Evolutionary conservation across 2,329 filamentous ascomycete species (phyloP).

Genomic region (Cladosporium halotolerans): DNA sequence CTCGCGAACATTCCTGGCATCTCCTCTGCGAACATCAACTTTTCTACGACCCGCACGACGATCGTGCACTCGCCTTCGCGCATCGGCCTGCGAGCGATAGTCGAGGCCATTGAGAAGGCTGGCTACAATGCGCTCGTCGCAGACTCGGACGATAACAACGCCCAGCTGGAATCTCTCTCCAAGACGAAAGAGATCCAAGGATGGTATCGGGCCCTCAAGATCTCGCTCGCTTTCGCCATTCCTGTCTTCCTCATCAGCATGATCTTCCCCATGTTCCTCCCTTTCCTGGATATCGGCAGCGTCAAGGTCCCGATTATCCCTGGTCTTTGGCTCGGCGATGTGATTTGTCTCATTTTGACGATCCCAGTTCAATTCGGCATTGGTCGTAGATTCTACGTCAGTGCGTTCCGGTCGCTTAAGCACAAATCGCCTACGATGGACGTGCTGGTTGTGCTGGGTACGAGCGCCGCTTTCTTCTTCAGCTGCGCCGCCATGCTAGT

Average conservation of each 20-base stretch:
- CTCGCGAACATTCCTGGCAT: slow-evolving; percentile 65
- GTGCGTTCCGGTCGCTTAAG: slow-evolving; percentile 86
- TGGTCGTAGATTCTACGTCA: slow-evolving; percentile 86
- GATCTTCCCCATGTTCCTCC: slow-evolving; percentile 82
- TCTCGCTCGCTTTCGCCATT: slow-evolving; percentile 73
- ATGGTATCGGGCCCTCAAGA: slow-evolving; percentile 75
- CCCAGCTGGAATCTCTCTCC: slow-evolving; percentile 87
- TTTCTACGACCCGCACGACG: slow-evolving; percentile 66
- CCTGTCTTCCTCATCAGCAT: slow-evolving; percentile 92
- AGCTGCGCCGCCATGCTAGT: slow-evolving; percentile 80
- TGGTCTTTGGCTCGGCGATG: slow-evolving; percentile 81
- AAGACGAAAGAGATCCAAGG: slow-evolving; percentile 96
- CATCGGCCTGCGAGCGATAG: slow-evolving; percentile 73
- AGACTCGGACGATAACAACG: slow-evolving; percentile 91
- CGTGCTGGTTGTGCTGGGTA: slow-evolving; percentile 87
- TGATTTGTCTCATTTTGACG: slow-evolving; percentile 76
- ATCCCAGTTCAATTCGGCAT: slow-evolving; percentile 95
- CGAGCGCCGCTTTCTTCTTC: slow-evolving; percentile 93
- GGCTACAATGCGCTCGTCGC: slow-evolving; percentile 86
- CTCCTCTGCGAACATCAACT: slow-evolving; percentile 64
- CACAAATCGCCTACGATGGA: slow-evolving; percentile 96
- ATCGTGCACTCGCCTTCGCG: slow-evolving; percentile 66
- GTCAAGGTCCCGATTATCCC: slow-evolving; percentile 56
- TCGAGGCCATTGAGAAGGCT: slow-evolving; percentile 71
- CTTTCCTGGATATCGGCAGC: slow-evolving; percentile 68